Evolutionary conservation across 148 eudicot genomes (phyloP).

Genomic region (Gaultheria prostrata): DNA sequence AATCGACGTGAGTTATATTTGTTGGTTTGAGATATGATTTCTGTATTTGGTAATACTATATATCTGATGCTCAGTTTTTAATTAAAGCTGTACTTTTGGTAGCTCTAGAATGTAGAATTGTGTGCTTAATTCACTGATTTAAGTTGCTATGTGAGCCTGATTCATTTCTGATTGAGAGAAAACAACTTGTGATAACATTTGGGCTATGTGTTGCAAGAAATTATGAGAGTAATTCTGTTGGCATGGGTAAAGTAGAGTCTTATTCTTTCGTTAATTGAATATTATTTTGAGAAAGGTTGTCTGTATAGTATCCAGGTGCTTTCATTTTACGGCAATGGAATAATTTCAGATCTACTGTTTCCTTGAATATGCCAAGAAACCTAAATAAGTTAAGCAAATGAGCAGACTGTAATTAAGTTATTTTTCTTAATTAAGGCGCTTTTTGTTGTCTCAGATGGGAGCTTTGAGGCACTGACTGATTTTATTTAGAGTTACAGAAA

Average conservation of each 20-base stretch:
- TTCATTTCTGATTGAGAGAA: not conserved
- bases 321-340: not conserved
- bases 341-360: not conserved
- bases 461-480: not conserved
- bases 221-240: not conserved
- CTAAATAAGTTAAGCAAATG: not conserved
- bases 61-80: not conserved
- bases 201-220: not conserved
- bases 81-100: not conserved
- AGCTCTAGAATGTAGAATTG: not conserved
- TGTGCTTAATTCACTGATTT: not conserved
- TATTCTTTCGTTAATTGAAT: not conserved
- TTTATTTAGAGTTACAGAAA: not conserved
- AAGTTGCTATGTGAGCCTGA: not conserved
- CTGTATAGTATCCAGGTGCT: not conserved
- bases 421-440: not conserved
- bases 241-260: not conserved
- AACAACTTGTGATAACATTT: not conserved
- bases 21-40: not conserved
- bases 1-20: not conserved
- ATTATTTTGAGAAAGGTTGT: not conserved
- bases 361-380: not conserved
- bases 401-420: not conserved
- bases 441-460: conserved; percentile 3
- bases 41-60: not conserved